Base-by-base conservation (phyloP, 2,329 filamentous ascomycete species). In the Diaporthe sp. region DNA sequence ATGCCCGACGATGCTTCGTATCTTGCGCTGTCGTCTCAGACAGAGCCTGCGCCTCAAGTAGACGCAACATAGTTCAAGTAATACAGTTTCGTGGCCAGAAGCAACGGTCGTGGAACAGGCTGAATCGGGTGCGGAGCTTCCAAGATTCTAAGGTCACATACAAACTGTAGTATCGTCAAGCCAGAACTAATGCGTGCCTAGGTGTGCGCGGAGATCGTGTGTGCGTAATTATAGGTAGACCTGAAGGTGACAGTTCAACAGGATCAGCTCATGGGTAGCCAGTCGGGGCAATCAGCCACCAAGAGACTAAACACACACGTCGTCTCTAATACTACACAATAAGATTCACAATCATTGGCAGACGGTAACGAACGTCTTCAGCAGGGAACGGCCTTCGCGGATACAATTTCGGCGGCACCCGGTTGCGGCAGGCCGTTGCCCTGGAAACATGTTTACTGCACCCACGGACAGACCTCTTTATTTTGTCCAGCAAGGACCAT, bases 401-500 rank as follows among this genome's bases (percentile, higher is more conserved):
- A 51, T 60, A 19, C 19, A 10, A 37, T 39, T 25, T 46, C 31
- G 28, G 57, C 37, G 61, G 51, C 60, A 8, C 31, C 44, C 44
- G 10, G n/a, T 34, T 49, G 28, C 49, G 28, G 22, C 44, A 51
- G 28, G 51, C 53, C 51, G 75, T 76, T 75, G 37, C 75, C 68
- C 53, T 42, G 37, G 73, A 71, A 75, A 76, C 75, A 61, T 55
- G 65, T 55, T 42, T 70, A 42, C 65, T 15, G 15, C n/a, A 34
- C 65, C 34, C 46, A 22, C 6, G 46, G 42, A n/a, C 42, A 6
- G 4, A 28, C 19, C 28, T 42, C 61, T 22, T 55, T 70, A 22
- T 70, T 70, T 55, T 70, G 65, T 55, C 10, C 8, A 42, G 25
- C 42, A 68, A 39, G 46, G 53, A 28, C 22, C 13, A 42, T 37